phyloP scores from a whole-genome alignment of 108 stramenopile genomes.

The Fistulifera pelliculosa region DNA sequence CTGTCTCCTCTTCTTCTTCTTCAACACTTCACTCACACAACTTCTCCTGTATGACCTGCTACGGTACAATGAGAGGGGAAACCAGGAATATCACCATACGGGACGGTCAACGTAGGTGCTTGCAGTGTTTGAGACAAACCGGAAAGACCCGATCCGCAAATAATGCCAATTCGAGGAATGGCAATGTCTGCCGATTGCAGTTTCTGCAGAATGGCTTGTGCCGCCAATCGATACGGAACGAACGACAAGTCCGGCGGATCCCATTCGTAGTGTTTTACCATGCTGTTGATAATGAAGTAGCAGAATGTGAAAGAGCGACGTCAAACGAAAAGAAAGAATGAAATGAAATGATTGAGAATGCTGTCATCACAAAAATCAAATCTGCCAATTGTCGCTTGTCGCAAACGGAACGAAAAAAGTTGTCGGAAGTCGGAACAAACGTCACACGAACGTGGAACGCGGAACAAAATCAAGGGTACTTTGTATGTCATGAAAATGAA shows the following conservation, averaged over 20 bases:
- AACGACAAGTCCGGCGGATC: conserved; percentile 20
- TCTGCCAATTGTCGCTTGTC: too few species aligned
- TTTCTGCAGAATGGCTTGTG: conserved; percentile 30
- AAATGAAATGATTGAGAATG: too few species aligned
- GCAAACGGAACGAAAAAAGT: too few species aligned
- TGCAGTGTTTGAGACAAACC: conserved; percentile 57
- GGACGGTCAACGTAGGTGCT: conserved; percentile 34
- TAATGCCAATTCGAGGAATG: conserved; percentile 64
- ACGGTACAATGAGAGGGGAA: conserved; percentile 79
- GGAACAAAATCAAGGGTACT: too few species aligned
- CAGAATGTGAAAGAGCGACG: too few species aligned
- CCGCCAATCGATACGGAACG: conserved; percentile 57
- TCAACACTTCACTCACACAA: conserved; percentile 25
- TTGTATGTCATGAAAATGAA: too few species aligned
- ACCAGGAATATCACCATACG: conserved; percentile 73
- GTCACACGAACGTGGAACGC: too few species aligned
- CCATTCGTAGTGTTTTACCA: conserved; percentile 3
- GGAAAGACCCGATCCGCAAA: conserved; percentile 87
- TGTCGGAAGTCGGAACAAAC: too few species aligned
- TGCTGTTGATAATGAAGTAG: conserved; percentile 5
- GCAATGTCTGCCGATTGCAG: conserved; percentile 25
- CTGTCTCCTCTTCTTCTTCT: too few species aligned
- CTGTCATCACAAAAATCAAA: too few species aligned
- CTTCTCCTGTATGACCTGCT: conserved; percentile 81
- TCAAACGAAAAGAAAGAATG: too few species aligned